Evolutionary conservation across 1,139 yeast genomes (phyloP).

Genomic region (Pichia cactophila): DNA sequence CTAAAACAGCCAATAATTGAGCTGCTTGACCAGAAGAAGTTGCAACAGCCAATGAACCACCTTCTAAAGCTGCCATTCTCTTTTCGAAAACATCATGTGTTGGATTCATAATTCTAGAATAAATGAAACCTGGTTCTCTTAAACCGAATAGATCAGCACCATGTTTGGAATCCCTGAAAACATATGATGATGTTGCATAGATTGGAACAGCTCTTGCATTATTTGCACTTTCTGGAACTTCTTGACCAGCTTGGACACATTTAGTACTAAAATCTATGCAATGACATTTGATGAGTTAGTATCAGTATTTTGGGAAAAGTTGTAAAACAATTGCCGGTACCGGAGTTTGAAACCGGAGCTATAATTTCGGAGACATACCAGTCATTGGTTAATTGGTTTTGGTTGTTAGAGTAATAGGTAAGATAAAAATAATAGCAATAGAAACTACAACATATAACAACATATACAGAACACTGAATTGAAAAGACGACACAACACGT

Average conservation of each 20-base stretch:
- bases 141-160: slow-evolving; percentile 88
- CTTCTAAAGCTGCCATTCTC: slow-evolving; percentile 87
- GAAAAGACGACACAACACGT: neutral
- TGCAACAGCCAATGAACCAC: slow-evolving; percentile 88
- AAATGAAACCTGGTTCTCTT: slow-evolving; percentile 74
- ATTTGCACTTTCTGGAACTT: slow-evolving; percentile 46
- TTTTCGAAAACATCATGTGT: slow-evolving; percentile 86
- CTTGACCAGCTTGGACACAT: slow-evolving; percentile 93
- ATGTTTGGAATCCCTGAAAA: slow-evolving; percentile 78
- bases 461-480: no score
- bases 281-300: no score
- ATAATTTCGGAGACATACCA: neutral
- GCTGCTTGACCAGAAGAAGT: slow-evolving; percentile 95
- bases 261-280: slow-evolving; percentile 39
- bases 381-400: neutral
- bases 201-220: slow-evolving; percentile 88
- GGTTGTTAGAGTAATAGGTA: neutral
- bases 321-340: neutral
- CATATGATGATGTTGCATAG: slow-evolving; percentile 80
- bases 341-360: neutral
- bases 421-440: no score
- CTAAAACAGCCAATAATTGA: slow-evolving; percentile 75
- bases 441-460: no score
- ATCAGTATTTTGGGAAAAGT: no score
- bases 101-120: slow-evolving; percentile 89